Conservation (phyloP, 202 grass and related monocot genomes). For the Schoenoplectus triqueter region DNA sequence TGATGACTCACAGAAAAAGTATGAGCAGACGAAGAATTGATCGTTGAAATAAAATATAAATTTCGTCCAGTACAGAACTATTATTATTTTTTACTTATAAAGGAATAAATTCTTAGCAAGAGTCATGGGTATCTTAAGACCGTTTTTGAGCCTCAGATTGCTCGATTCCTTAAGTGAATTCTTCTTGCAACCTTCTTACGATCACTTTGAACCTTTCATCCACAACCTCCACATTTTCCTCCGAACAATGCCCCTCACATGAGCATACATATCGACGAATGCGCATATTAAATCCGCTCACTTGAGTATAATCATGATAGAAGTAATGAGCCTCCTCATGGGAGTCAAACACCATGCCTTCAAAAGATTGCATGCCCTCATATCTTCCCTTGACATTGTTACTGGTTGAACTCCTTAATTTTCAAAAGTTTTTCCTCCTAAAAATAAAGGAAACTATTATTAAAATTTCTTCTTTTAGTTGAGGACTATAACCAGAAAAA, state of each 20-base stretch:
- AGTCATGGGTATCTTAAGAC: too few relatives aligned
- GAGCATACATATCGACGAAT: background rate
- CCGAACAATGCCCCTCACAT: background rate
- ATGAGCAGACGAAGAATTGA: too few relatives aligned
- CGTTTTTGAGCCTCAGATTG: too few relatives aligned
- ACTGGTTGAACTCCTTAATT: background rate
- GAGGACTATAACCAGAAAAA: background rate
- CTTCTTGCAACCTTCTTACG: too few relatives aligned
- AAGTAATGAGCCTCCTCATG: background rate
- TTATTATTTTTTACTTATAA: too few relatives aligned
- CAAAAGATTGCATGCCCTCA: background rate
- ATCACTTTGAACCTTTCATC: background rate
- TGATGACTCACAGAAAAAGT: too few relatives aligned
- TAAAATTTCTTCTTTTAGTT: background rate
- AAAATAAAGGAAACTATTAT: constrained; percentile 1
- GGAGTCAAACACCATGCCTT: background rate
- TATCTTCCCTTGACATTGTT: background rate
- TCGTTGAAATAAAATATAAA: too few relatives aligned
- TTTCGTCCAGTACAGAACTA: too few relatives aligned
- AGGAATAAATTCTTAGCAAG: too few relatives aligned
- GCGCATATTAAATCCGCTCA: background rate
- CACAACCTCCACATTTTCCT: background rate
- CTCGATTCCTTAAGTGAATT: too few relatives aligned
- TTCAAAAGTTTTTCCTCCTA: background rate
- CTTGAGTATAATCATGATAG: background rate